Percentiles rank a stretch among this genome's conserved stretches.
phyloP scores from a whole-genome alignment of 2,329 filamentous ascomycete species.

The Fusarium xylarioides region DNA sequence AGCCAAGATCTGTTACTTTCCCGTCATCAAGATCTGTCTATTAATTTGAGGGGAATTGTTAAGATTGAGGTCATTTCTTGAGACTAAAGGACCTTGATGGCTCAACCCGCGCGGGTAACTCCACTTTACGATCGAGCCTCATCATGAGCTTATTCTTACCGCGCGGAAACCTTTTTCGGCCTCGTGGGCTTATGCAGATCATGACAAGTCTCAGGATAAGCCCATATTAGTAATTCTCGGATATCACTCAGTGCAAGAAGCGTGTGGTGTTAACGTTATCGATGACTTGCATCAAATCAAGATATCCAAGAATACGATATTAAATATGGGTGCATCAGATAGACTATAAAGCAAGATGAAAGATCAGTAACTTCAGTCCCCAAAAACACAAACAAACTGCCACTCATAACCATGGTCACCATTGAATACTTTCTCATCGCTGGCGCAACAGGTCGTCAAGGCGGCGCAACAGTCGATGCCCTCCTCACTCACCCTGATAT shows the following conservation, averaged over 20 bases:
- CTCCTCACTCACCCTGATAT: conserved; percentile 44
- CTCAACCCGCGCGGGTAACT: neutral
- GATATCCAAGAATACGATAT: neutral
- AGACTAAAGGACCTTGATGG: neutral
- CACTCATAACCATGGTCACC: neutral
- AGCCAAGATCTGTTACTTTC: neutral
- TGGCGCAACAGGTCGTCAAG: conserved; percentile 46
- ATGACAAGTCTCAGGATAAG: neutral
- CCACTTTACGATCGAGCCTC: neutral
- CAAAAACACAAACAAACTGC: no score
- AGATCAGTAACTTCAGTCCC: neutral
- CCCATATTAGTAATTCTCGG: neutral
- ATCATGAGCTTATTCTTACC: neutral
- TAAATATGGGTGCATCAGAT: neutral
- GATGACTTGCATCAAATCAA: neutral
- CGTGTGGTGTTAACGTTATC: neutral
- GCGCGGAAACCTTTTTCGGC: neutral
- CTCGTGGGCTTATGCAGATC: neutral
- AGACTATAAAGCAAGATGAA: neutral
- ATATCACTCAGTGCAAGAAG: neutral
- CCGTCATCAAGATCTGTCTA: neutral
- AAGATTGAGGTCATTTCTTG: neutral
- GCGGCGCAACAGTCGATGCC: conserved; percentile 42
- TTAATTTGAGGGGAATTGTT: neutral
- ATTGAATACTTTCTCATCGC: conserved; percentile 35